These are phyloP conservation scores for Avicennia marina DNA, from an alignment of 257 asterid species.

Conservation along the genomic window DNA sequence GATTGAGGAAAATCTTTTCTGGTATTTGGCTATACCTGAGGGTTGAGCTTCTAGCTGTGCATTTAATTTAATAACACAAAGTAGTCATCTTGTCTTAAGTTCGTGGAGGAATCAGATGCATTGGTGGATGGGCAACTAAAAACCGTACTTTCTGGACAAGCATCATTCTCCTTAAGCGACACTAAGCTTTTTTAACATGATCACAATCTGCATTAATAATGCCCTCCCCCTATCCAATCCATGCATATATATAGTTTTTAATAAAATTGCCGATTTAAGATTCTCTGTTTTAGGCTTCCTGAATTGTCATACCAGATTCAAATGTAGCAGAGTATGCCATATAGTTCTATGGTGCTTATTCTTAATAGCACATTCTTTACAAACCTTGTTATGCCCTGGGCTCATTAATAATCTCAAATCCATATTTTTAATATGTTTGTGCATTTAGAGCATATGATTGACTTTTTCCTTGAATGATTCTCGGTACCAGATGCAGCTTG, in stretches of 20 bases:
- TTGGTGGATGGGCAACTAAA: conserved; percentile 6
- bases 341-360: background rate
- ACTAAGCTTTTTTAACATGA: background rate
- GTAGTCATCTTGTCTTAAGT: background rate
- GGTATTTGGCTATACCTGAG: background rate
- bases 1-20: conserved; percentile 4
- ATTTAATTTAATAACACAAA: background rate
- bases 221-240: background rate
- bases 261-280: no score
- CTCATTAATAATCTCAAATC: background rate
- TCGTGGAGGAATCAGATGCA: background rate
- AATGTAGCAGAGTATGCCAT: background rate
- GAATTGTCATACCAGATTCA: background rate
- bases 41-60: background rate
- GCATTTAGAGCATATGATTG: background rate
- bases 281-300: conserved; percentile 4
- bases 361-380: background rate
- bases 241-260: background rate
- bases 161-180: background rate
- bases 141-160: background rate
- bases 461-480: background rate
- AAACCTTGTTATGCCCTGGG: background rate
- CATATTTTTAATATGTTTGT: background rate
- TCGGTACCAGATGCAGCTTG: background rate
- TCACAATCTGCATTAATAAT: background rate